Base-by-base conservation (phyloP, 495 filamentous ascomycete species). In the Mytilinidion resinicola region DNA sequence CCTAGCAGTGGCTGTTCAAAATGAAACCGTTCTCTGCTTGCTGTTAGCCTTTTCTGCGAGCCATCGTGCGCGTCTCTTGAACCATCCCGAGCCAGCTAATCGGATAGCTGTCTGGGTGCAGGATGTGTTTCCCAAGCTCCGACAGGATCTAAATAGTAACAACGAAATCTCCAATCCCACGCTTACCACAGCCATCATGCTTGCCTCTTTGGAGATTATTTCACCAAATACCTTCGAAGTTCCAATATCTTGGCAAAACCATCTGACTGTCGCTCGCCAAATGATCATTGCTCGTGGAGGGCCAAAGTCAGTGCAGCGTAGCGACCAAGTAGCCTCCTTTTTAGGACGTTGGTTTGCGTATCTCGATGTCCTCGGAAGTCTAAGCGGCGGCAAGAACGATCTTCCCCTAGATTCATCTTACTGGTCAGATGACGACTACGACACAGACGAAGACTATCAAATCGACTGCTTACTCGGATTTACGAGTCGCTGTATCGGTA, bases 321-420 rank as follows among this genome's bases (percentile, higher is more conserved):
- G 76, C 33, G 87, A 91, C 67, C 82, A 79, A 25, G 81, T 87
- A 19, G 86, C 85, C 15, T 87, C 84, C 44, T 93, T 95, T 68
- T 80, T 95, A n/a, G 82, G 80, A 41, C 84, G 88, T 37, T 95
- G 90, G 90, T 86, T 92, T 61, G 85, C 86, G 9, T 95, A 95
- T 70, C 78, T 95, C 21, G 90, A 95, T 66, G 82, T 92, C 6
- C 75, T 95, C 42, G 90, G 89, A 25, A 80, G 80, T 54, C 77
- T 95, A 4, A 89, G 84, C 51, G 89, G 90, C 46, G 80, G 84
- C 54, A 78, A 82, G 62, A 82, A 77, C 37, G 79, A 80, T 14
- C 73, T 72, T 7, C 82, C 83, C 11, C 71, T 86, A 21, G 61
- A 74, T 47, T 72, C 72, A 14, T 69, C 67, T 8, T 84, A 86